A percentile compares a stretch with the other conserved stretches of the same genome.
Evolutionary conservation across 257 asterid species (phyloP).

Genomic region (Fraxinus americana): DNA sequence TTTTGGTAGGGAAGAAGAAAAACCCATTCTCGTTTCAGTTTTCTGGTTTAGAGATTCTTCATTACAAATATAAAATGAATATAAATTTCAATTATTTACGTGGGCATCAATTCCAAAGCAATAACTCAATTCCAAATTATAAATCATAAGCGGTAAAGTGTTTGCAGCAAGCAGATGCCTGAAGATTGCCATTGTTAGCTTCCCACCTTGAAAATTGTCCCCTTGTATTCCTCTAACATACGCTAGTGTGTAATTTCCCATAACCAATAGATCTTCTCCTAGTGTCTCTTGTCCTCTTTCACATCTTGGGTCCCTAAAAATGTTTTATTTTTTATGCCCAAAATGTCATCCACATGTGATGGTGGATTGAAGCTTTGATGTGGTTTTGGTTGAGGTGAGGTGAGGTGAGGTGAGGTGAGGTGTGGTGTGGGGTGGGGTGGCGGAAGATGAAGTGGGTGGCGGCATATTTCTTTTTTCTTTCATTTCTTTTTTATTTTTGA

Average conservation of each 20-base stretch:
- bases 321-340: conserved; percentile 86
- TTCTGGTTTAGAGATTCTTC: neutral
- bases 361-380: too few species aligned
- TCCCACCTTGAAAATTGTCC: conserved; percentile 40
- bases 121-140: conserved; percentile 37
- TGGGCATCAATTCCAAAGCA: conserved; percentile 40
- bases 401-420: too few species aligned
- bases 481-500: too few species aligned
- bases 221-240: conserved; percentile 51
- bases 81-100: conserved; percentile 21
- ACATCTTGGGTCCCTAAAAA: conserved; percentile 88
- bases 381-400: too few species aligned
- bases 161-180: conserved; percentile 49
- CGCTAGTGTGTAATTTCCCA: conserved; percentile 55
- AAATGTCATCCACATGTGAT: conserved; percentile 54
- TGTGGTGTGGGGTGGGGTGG: too few species aligned
- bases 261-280: conserved; percentile 76
- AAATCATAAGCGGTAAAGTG: conserved; percentile 52
- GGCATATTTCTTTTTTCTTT: too few species aligned
- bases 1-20: neutral
- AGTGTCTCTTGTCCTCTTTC: conserved; percentile 92
- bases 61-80: neutral
- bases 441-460: too few species aligned
- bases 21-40: too few species aligned
- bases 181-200: conserved; percentile 31